Base-by-base conservation (phyloP, 2,329 filamentous ascomycete genomes). In the Metarhizium sp. region DNA sequence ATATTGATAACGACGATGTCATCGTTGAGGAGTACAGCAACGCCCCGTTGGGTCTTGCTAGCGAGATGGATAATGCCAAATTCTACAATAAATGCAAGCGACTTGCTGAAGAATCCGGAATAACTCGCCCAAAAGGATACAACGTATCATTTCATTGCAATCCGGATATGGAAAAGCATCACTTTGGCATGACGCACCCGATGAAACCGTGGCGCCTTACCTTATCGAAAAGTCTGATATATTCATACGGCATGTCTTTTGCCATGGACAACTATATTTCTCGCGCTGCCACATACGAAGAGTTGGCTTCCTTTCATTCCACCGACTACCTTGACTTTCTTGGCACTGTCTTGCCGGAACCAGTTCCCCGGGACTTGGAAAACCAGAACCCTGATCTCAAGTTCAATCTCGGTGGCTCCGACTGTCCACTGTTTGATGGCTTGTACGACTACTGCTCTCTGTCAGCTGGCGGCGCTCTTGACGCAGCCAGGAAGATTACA, bases 151-250 rank as follows among this genome's bases (percentile, higher is more conserved):
- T 92, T 73, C 94, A 99, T 70, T 90, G 91, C 73, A 96, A 96
- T 66, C 89, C 92, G 1, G 85, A 90, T 58, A 95, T 97, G 69
- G 94, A 99, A 74, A 88, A 88, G 67, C 92, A 97, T 72, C 94
- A 99, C 71, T 99, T 99, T 70, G 94, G 94, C 61, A 87, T 90
- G 73, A 92, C 90, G 10, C 94, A 99, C 75, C 94, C 94, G 20
- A 99, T 99, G 94, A 99, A 99, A 71, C 94, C 94, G 57, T 97
- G 94, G 92, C 89, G 94, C 40, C 76, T 99, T 60, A 96, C 92
- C 16, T 80, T 99, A 55, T 95, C 94, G 55, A 97, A 99, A 71
- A 90, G 94, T 64, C 82, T 99, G 50, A 90, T 99, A 60, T 86
- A 95, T 67, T 88, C 90, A 1, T 97, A 97, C 70, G 94, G 94